Evolutionary conservation across 106 monocot genomes (phyloP).

Genomic region (Chionographis japonica): DNA sequence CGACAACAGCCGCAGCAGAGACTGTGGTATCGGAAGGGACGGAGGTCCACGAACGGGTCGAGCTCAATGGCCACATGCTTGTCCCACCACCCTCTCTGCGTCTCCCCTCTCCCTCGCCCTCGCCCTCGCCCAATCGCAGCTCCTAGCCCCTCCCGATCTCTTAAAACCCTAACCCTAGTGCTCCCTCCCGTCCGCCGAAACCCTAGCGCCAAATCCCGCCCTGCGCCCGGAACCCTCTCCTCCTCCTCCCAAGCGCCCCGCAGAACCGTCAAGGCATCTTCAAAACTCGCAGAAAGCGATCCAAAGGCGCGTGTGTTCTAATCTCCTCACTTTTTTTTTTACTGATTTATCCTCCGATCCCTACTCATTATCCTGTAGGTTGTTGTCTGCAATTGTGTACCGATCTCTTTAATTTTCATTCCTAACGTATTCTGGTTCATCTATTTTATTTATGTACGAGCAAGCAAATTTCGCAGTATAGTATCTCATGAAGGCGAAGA

Average conservation of each 20-base stretch:
- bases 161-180: constrained; percentile 6
- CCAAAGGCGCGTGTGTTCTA: constrained; percentile 11
- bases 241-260: not conserved
- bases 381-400: not conserved
- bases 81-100: constrained; percentile 18
- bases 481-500: no score
- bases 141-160: not conserved
- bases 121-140: not conserved
- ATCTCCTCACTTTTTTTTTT: not conserved
- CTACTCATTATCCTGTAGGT: not conserved
- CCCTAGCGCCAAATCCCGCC: not conserved
- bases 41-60: not conserved
- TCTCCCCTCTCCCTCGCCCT: constrained; percentile 8
- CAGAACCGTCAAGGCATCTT: constrained; percentile 6
- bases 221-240: not conserved
- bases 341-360: not conserved
- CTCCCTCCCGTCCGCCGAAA: constrained; percentile 5
- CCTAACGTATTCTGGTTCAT: no score
- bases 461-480: no score
- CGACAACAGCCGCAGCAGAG: no score
- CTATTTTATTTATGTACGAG: no score
- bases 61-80: constrained; percentile 10
- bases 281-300: constrained; percentile 18
- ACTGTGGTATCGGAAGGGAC: no score
- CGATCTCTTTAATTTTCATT: no score